These are phyloP conservation scores for Hygrocybe punicea DNA, from an alignment of 768 basidiomycete genomes.

Conservation along the genomic window DNA sequence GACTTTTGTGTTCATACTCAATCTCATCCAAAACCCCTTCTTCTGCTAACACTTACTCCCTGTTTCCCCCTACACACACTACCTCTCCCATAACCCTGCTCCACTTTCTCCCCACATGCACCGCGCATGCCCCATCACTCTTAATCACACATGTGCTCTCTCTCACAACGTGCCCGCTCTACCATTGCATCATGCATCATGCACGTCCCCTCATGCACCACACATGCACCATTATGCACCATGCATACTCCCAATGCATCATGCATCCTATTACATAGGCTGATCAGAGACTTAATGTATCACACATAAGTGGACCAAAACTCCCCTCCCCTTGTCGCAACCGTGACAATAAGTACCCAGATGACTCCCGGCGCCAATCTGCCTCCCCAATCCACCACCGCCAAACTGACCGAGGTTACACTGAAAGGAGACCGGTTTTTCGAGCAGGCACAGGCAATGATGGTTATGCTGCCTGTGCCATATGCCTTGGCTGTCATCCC, in stretches of 20 bases:
- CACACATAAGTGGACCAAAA: not conserved
- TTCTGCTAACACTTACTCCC: too few species aligned
- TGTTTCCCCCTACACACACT: too few species aligned
- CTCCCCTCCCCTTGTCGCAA: not conserved
- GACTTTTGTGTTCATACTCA: not conserved
- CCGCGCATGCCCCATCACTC: not conserved
- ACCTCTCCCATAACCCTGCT: too few species aligned
- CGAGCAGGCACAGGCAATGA: not conserved
- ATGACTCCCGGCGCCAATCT: not conserved
- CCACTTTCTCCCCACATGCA: too few species aligned
- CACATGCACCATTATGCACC: not conserved
- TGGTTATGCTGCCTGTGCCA: slow-evolving; percentile 24
- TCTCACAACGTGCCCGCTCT: too few species aligned
- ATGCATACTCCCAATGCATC: not conserved
- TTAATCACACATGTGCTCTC: too few species aligned
- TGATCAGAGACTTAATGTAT: not conserved
- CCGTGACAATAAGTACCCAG: not conserved
- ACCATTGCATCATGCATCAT: not conserved
- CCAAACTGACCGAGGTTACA: not conserved
- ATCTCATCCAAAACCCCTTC: not conserved
- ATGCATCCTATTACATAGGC: not conserved
- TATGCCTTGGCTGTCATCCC: slow-evolving; percentile 32
- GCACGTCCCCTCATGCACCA: not conserved
- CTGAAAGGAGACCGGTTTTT: not conserved
- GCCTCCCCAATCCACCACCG: not conserved